Base-by-base conservation (phyloP, 805 yeast genomes). In the Candida tammaniensis region DNA sequence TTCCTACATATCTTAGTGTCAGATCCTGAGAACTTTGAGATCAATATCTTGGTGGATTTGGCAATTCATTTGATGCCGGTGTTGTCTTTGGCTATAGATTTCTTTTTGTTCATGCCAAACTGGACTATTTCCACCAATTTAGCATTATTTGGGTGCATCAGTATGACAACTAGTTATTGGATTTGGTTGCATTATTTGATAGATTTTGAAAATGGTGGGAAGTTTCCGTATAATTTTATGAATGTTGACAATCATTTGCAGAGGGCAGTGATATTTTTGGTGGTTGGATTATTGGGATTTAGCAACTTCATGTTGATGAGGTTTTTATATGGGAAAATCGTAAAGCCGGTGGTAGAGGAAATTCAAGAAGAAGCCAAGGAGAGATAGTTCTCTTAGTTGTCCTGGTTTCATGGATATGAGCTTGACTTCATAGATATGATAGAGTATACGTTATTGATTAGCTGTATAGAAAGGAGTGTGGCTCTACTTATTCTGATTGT, bases 151-250 rank as follows among this genome's bases (percentile, higher is more conserved):
- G 43, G 69, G 5, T 61, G 75, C 15, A 39, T 57, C 2, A 21
- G 43, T 0, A 50, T 78, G 13, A 68, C 82, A 1, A 40, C 52
- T 0, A 57, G 60, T 2, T 82, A 82, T 53, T 81, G 83, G 75
- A 48, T 57, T 27, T 68, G 70, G 53, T 59, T 82, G 35, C 69
- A 72, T 38, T 31, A 47, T 7, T 52, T 79, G 39, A 61, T 82
- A 16, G 74, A 70, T 36, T 57, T 70, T 20, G 61, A 63, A 14
- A 51, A 42, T 16, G 74, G 74, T 6, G 80, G 71, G 2, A 61
- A 55, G 12, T 82, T 75, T 45, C 91, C 91, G 0, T 82, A 82
- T 49, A 83, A 80, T 7, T 82, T 82, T 49, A 59, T 82, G 47
- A 74, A 81, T 49, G 81, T 74, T 10, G 65, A 58, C 4, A 61